These are phyloP conservation scores for Aureobasidium uvarum DNA, from an alignment of 2,329 filamentous ascomycete species.

Conservation along the genomic window DNA sequence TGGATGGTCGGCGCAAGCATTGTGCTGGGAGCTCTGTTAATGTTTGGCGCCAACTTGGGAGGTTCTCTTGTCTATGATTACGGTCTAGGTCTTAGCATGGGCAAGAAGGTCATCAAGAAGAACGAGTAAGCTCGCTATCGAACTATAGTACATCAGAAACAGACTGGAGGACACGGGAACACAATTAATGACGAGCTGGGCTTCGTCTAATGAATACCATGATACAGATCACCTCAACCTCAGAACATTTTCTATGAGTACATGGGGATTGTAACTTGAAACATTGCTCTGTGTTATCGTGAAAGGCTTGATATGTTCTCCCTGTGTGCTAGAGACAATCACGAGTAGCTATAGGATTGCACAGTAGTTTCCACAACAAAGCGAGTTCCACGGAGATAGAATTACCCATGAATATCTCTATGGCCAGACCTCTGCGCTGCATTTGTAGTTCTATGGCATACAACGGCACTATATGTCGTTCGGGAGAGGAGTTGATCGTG, in stretches of 20 bases:
- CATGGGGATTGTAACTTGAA: neutral
- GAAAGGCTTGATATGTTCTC: neutral
- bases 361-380: too few species aligned
- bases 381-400: too few species aligned
- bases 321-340: too few species aligned
- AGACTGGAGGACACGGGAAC: neutral
- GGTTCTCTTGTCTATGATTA: constrained; percentile 47
- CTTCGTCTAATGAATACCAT: constrained; percentile 21
- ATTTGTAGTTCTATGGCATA: too few species aligned
- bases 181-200: constrained; percentile 6
- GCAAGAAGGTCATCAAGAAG: constrained; percentile 35
- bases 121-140: neutral
- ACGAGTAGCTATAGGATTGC: too few species aligned
- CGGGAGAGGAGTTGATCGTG: too few species aligned
- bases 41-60: constrained; percentile 47
- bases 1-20: constrained; percentile 43
- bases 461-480: too few species aligned
- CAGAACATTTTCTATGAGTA: neutral
- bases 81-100: constrained; percentile 45
- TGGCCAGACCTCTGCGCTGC: too few species aligned
- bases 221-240: neutral
- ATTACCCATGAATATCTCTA: too few species aligned
- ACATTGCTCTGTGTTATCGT: neutral
- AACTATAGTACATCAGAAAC: neutral
- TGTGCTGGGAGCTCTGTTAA: constrained; percentile 38